These are phyloP conservation scores for Collybia sordida DNA, from an alignment of 768 basidiomycete species.

Conservation along the genomic window DNA sequence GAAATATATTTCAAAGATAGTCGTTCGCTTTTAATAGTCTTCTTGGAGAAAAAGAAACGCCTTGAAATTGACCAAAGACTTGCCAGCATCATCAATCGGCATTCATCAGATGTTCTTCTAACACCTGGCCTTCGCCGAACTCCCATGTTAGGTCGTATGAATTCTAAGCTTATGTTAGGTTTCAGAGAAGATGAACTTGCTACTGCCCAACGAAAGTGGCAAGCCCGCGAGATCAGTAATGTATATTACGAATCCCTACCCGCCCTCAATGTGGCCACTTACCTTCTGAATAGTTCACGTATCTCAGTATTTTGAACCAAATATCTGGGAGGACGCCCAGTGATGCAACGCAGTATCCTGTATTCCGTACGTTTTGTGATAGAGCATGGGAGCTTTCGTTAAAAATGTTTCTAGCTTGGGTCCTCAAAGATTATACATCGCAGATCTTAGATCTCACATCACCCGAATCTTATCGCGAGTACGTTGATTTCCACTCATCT, in stretches of 20 bases:
- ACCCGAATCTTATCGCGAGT: constrained; percentile 74
- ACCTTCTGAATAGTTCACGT: constrained; percentile 64
- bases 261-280: neutral
- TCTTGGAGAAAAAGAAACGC: constrained; percentile 66
- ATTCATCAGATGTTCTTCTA: constrained; percentile 37
- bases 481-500: constrained; percentile 22
- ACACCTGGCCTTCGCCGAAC: constrained; percentile 55
- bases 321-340: constrained; percentile 91
- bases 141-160: constrained; percentile 52
- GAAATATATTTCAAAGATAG: constrained; percentile 95
- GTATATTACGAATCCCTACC: constrained; percentile 38
- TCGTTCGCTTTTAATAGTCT: constrained; percentile 81
- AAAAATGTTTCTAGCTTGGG: constrained; percentile 64
- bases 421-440: constrained; percentile 82
- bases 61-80: constrained; percentile 58
- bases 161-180: constrained; percentile 49
- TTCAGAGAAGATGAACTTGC: constrained; percentile 61
- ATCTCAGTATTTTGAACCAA: constrained; percentile 87
- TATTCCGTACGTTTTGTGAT: constrained; percentile 63
- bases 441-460: constrained; percentile 61
- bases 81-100: constrained; percentile 42
- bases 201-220: constrained; percentile 82
- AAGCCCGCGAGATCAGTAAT: constrained; percentile 88
- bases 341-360: constrained; percentile 93
- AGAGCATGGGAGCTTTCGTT: neutral